Conservation (phyloP, 805 yeast genomes). For the Zygosaccharomyces bisporus region DNA sequence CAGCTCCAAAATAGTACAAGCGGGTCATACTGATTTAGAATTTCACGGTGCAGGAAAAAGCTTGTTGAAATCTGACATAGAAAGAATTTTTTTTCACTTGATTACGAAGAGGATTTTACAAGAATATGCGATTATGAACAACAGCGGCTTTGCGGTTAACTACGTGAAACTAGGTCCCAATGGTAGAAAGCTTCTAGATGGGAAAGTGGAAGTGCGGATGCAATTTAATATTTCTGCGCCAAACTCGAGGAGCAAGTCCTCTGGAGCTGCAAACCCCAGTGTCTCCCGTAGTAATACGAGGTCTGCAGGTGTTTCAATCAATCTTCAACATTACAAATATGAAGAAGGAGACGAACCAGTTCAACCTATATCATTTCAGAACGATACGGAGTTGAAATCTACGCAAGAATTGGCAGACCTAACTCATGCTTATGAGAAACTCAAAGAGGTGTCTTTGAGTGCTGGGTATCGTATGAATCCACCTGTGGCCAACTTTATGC, state of each 20-base stretch:
- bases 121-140: constrained; percentile 70
- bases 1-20: constrained; percentile 52
- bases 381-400: constrained; percentile 13
- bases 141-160: constrained; percentile 75
- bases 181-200: constrained; percentile 47
- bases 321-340: background rate
- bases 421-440: constrained; percentile 24
- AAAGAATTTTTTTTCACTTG: constrained; percentile 77
- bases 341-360: background rate
- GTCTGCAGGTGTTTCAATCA: background rate
- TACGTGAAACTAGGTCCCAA: constrained; percentile 63
- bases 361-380: constrained; percentile 18
- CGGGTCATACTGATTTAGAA: constrained; percentile 58
- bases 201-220: constrained; percentile 47
- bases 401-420: constrained; percentile 27
- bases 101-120: constrained; percentile 59
- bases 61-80: constrained; percentile 64
- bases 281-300: constrained; percentile 3
- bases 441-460: constrained; percentile 24
- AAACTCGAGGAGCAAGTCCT: constrained; percentile 19
- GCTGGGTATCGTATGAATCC: constrained; percentile 25
- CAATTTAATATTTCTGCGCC: constrained; percentile 40
- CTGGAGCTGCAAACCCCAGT: constrained; percentile 5
- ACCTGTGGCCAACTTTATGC: constrained; percentile 24
- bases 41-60: constrained; percentile 69